Evolutionary conservation across 257 asterid genomes (phyloP), one percentile per base, ranked within the genome.

Genomic region (Marsdenia floribunda): DNA sequence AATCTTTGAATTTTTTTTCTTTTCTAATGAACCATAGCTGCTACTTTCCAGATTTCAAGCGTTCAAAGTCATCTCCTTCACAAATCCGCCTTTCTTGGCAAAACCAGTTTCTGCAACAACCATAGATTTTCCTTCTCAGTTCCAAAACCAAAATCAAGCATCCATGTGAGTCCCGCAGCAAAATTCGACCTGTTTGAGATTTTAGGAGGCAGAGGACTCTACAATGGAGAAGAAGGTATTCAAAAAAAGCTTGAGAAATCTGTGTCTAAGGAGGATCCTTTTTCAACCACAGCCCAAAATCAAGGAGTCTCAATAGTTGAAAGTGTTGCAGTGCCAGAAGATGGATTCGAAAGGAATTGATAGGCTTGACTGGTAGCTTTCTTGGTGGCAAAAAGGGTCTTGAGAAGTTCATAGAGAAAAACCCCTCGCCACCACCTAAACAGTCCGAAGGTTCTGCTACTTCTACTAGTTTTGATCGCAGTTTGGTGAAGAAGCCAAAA

Each of bases 351-450:
- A 93, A 91, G 89, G 98, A 93, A 84, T 38, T 91, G 54, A 55
- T 85, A 65, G 96, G 98, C 14, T 73, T 93, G 18, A 90, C 97
- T 0, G 97, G 98, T 6, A 97, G 98, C 53, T 93, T 91, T 70
- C 98, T 97, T 0, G 97, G 97, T 0, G 96, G 97, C 7, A 96
- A 93, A 73, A 90, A 72, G 73, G 98, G 98, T 58, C 89, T 91
- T 19, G 4, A 33, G 73, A 91, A 82, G 42, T 91, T 91, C 88
- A 83, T 93, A 22, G 85, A 89, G 52, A 42, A 87, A 69, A 91
- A 91, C 72, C 96, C 97, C 14, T 93, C 47, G 10, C 96, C 97
- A 14, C 94, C 98, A 3, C 94, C 91, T 1, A 70, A 80, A 54
- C 79, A 81, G 70, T 79, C 76, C 19, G 83, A 76, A 72, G 19